Percentiles rank a stretch among this genome's conserved stretches.
Evolutionary conservation across 2,329 filamentous ascomycete species (phyloP).

Genomic region (Blastomyces parvus): DNA sequence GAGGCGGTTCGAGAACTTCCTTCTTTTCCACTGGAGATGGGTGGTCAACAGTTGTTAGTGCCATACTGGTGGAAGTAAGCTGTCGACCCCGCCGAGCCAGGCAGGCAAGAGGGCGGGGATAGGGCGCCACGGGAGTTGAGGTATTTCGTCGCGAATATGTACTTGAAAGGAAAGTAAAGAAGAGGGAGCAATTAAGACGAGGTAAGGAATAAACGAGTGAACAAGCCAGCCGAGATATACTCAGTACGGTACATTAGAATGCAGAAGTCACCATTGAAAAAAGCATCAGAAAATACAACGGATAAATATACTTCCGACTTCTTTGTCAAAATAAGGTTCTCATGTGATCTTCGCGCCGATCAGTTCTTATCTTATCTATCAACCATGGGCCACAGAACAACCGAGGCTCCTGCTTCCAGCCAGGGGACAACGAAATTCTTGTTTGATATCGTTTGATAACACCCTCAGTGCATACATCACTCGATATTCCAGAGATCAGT

Average conservation of each 20-base stretch:
- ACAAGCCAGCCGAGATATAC: too few relatives aligned
- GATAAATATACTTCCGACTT: neutral
- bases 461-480: neutral
- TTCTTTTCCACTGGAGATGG: conserved; percentile 19
- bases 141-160: neutral
- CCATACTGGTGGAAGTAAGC: conserved; percentile 29
- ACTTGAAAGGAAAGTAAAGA: neutral
- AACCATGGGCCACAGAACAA: neutral
- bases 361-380: conserved; percentile 1
- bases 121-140: conserved; percentile 27
- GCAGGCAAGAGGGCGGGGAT: conserved; percentile 32
- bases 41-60: conserved; percentile 24
- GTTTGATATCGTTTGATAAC: neutral
- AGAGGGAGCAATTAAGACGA: neutral
- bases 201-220: neutral
- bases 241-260: neutral
- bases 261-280: neutral
- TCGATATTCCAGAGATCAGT: too few relatives aligned
- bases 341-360: neutral
- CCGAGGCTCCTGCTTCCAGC: neutral
- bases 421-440: neutral
- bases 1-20: conserved; percentile 21
- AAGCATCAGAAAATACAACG: neutral
- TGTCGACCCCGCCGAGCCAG: conserved; percentile 30
- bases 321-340: neutral